Evolutionary conservation across 441 rosid species (phyloP), one percentile per base, ranked within the genome.

Genomic region (Mallotus japonicus): DNA sequence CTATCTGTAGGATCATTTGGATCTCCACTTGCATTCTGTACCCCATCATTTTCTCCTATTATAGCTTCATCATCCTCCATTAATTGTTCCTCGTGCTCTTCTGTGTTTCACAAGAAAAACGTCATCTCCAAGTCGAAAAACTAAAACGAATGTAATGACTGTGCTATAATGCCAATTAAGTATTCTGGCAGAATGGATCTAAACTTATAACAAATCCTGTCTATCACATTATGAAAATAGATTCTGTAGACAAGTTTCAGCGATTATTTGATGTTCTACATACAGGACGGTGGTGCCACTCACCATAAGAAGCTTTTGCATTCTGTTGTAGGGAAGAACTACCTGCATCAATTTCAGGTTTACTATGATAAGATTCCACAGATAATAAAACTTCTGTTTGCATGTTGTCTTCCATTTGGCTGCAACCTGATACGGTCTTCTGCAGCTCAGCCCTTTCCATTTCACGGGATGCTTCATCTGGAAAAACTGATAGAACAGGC

Each of bases 1-100:
- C 12, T 71, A 51, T 42, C 53, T 56, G 46, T 19, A 24, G 73
- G 34, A 72, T 74, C 53, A 63, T 60, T 69, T 54, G 51, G 49
- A 40, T 40, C 49, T 72, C 62, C 62, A 1, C 32, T 19, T 59
- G 16, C 67, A 28, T 40, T 68, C 57, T 49, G 62, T n/a, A 34
- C 17, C 47, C 46, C 32, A 34, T 40, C 61, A n/a, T 14, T 40
- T 49, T 56, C 54, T 42, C 54, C 55, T 46, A 37, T 14, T 13
- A 53, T 40, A 47, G 28, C 56, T 19, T 70, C n/a, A 6, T n/a
- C 49, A 14, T 58, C 40, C 71, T 37, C 46, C 34, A 2, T 17
- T 9, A 16, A 4, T n/a, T 46, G 51, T 19, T 24, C 40, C 44
- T 49, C 71, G 20, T n/a, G 6, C 20, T 57, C 67, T 17, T 37